Base-by-base conservation (phyloP, 2,329 filamentous ascomycete genomes). In the Clonostachys byssicola region DNA sequence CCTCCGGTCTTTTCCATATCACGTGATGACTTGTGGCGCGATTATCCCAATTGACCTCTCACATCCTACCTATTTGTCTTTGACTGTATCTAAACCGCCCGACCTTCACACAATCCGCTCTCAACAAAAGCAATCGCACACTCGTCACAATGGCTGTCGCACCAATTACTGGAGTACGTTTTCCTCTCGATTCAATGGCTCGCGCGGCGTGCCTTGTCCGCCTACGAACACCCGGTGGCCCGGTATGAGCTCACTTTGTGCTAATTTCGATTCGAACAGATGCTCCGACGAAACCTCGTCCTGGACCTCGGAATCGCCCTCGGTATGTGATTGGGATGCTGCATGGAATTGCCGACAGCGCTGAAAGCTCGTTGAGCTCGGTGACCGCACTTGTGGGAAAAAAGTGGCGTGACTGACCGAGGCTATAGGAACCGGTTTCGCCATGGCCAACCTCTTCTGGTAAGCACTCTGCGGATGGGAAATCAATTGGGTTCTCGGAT, bases 141-240 rank as follows among this genome's bases (percentile, higher is more conserved):
- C 23, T 30, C 23, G 23, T 66, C 64, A 71, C 56, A 67, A 80
- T 80, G 75, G 74, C 77, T 57, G 60, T 81, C 65, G 69, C 71
- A 60, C 79, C 78, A 51, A 79, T 83, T 56, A 80, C 76, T 54
- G 79, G 79, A 61, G 79, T 83, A 80, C 54, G 79, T 78, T 50
- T 18, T 39, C 53, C 17, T 43, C 40, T 40, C 38, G 47, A 47
- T 50, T 51, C 65, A 67, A 70, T 68, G 60, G 61, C 55, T 54
- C 46, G 42, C 41, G 34, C 42, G 18, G 40, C 34, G 47, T 34
- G 43, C 43, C 45, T 33, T 43, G 46, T 43, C 40, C 34, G 49
- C 23, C 48, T 52, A 48, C 17, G 41, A 34, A 41, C 42, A 17
- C 17, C 20, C 20, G 40, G 35, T 42, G 14, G 12, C 18, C 30